Conservation (phyloP, 495 filamentous ascomycete genomes). For the Lophiotrema nucula region DNA sequence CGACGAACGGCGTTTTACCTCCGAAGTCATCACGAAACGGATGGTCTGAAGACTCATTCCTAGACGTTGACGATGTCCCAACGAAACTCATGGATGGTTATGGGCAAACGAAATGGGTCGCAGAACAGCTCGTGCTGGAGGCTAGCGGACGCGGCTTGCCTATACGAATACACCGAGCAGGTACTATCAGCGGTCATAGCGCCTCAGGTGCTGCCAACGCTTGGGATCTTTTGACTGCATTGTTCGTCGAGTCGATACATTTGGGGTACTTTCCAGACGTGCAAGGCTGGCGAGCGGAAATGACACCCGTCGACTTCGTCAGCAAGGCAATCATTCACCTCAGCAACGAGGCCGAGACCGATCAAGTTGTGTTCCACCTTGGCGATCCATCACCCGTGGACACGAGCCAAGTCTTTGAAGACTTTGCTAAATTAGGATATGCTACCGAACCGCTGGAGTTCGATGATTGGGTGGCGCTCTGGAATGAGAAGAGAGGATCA, state of each 20-base stretch:
- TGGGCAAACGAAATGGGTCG: constrained; percentile 63
- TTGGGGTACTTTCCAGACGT: constrained; percentile 62
- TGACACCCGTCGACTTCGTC: constrained; percentile 71
- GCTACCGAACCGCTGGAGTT: constrained; percentile 56
- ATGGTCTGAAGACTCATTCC: constrained; percentile 60
- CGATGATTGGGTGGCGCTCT: constrained; percentile 64
- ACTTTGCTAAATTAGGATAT: constrained; percentile 61
- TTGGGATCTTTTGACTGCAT: constrained; percentile 64
- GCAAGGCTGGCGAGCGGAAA: constrained; percentile 66
- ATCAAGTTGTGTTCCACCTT: constrained; percentile 60
- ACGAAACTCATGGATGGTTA: constrained; percentile 54
- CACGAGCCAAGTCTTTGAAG: constrained; percentile 55
- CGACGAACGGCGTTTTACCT: constrained; percentile 67
- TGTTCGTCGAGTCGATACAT: constrained; percentile 66
- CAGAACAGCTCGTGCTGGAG: constrained; percentile 64
- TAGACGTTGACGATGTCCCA: constrained; percentile 58
- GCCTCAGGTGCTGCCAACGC: constrained; percentile 62
- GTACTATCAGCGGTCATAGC: constrained; percentile 67
- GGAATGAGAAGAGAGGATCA: constrained; percentile 58
- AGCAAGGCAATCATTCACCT: constrained; percentile 63
- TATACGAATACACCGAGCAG: constrained; percentile 60
- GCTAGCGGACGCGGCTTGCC: constrained; percentile 59
- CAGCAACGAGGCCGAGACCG: constrained; percentile 50
- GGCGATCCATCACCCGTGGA: constrained; percentile 63
- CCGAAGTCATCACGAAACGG: constrained; percentile 49